phyloP scores from a whole-genome alignment of 1,139 yeast genomes.

The Kodamaea suecica region DNA sequence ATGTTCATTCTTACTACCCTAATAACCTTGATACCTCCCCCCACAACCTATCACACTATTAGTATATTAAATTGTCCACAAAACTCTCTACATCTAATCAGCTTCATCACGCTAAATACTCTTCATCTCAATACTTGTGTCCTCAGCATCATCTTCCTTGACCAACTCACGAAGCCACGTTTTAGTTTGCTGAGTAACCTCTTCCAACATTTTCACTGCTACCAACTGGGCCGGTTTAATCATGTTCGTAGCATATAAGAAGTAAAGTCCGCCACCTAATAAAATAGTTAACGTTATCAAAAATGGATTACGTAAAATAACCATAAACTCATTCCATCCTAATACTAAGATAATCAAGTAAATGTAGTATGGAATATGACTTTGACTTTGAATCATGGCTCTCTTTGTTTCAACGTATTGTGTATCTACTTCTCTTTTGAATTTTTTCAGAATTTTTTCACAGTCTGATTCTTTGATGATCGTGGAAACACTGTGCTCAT shows the following conservation, averaged over 20 bases:
- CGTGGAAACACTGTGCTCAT: slow-evolving; percentile 36
- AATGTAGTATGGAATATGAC: slow-evolving; percentile 82
- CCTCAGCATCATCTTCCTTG: slow-evolving; percentile 24
- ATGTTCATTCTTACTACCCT: no score
- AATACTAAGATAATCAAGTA: slow-evolving; percentile 67
- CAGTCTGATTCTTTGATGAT: slow-evolving; percentile 60
- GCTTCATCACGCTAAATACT: not conserved
- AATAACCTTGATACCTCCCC: no score
- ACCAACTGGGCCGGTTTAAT: slow-evolving; percentile 73
- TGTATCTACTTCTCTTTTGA: slow-evolving; percentile 77
- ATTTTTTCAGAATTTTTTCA: slow-evolving; percentile 53
- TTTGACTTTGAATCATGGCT: slow-evolving; percentile 62
- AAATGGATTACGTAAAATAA: slow-evolving; percentile 79
- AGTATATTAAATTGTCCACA: no score
- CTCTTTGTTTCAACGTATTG: slow-evolving; percentile 82
- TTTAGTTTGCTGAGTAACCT: slow-evolving; percentile 55
- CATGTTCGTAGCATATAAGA: slow-evolving; percentile 67
- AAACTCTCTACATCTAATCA: no score
- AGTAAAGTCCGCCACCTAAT: slow-evolving; percentile 58
- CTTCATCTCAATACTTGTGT: slow-evolving; percentile 11
- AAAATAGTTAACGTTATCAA: slow-evolving; percentile 58
- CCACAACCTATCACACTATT: no score
- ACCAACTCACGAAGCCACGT: slow-evolving; percentile 53
- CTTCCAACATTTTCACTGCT: slow-evolving; percentile 54
- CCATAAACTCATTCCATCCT: slow-evolving; percentile 97